Evolutionary conservation across 805 yeast genomes (phyloP).

Genomic region (Zygosaccharomyces siamensis): DNA sequence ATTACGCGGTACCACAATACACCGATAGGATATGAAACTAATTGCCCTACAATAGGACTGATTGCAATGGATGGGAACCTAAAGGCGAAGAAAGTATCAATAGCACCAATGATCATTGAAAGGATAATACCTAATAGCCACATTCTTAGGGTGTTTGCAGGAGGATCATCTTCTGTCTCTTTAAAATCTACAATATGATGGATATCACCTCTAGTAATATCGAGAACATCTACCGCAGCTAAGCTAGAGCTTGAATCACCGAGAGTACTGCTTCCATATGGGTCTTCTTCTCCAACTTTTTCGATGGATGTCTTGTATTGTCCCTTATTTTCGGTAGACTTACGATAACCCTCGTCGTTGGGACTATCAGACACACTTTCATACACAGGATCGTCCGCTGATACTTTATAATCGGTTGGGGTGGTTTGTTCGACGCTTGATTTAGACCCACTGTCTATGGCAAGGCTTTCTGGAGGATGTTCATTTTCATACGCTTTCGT

Average conservation of each 20-base stretch:
- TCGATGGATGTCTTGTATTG: neutral
- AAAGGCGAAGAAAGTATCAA: conserved; percentile 47
- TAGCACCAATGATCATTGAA: conserved; percentile 46
- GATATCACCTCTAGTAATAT: neutral
- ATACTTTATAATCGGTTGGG: conserved; percentile 9
- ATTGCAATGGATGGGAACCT: conserved; percentile 46
- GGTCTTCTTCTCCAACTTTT: neutral
- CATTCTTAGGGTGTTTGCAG: conserved; percentile 33
- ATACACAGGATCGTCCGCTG: conserved; percentile 37
- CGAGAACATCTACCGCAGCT: conserved; percentile 32
- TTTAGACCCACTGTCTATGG: no score
- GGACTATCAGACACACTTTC: conserved; percentile 55
- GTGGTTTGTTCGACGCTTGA: conserved; percentile 35
- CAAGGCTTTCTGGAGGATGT: conserved; percentile 25
- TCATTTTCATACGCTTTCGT: neutral
- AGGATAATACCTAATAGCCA: conserved; percentile 45
- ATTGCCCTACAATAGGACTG: conserved; percentile 44
- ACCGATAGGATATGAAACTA: conserved; percentile 49
- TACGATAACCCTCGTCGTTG: conserved; percentile 53
- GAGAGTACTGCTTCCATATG: neutral
- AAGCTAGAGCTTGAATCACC: conserved; percentile 47
- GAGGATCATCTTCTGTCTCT: neutral
- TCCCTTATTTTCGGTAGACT: conserved; percentile 43
- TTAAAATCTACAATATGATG: neutral
- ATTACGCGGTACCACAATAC: conserved; percentile 31